Evolutionary conservation across 1,284 basidiomycete species (phyloP).

Genomic region (Thelephora terrestris): DNA sequence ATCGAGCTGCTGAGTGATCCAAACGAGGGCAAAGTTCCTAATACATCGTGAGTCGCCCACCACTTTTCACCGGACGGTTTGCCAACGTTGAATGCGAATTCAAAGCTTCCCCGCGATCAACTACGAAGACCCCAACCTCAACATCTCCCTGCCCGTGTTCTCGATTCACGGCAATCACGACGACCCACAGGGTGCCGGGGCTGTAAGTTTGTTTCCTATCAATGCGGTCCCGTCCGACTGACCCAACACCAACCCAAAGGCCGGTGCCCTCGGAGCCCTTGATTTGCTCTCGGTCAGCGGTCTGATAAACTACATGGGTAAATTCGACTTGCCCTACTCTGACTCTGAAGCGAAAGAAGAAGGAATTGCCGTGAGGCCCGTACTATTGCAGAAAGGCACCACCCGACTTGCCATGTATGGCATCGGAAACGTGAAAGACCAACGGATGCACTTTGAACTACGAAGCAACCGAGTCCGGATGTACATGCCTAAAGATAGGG

Average conservation of each 20-base stretch:
- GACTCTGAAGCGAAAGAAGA: slow-evolving; percentile 56
- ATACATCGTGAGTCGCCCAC: slow-evolving; percentile 60
- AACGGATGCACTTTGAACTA: slow-evolving; percentile 92
- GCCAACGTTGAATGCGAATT: slow-evolving; percentile 6
- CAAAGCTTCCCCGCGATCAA: slow-evolving; percentile 91
- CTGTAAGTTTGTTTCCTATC: slow-evolving; percentile 38
- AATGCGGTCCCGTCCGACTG: not conserved
- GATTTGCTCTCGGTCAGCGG: slow-evolving; percentile 93
- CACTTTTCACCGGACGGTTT: not conserved
- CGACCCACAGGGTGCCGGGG: slow-evolving; percentile 93
- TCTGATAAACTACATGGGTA: slow-evolving; percentile 96
- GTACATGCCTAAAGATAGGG: slow-evolving; percentile 88
- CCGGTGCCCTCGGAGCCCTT: slow-evolving; percentile 91
- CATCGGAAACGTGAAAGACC: slow-evolving; percentile 94
- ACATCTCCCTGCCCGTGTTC: slow-evolving; percentile 92
- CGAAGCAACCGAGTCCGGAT: slow-evolving; percentile 89
- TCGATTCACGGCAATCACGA: slow-evolving; percentile 99
- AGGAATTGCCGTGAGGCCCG: slow-evolving; percentile 84
- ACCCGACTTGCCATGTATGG: slow-evolving; percentile 89
- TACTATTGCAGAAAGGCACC: slow-evolving; percentile 83
- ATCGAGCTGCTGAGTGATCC: slow-evolving; percentile 91
- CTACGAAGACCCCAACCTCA: slow-evolving; percentile 95
- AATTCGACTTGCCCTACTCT: slow-evolving; percentile 60
- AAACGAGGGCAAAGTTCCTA: slow-evolving; percentile 75
- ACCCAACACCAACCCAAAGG: slow-evolving; percentile 33